phyloP scores from a whole-genome alignment of 345 rosid species.

The Citrus australasica region DNA sequence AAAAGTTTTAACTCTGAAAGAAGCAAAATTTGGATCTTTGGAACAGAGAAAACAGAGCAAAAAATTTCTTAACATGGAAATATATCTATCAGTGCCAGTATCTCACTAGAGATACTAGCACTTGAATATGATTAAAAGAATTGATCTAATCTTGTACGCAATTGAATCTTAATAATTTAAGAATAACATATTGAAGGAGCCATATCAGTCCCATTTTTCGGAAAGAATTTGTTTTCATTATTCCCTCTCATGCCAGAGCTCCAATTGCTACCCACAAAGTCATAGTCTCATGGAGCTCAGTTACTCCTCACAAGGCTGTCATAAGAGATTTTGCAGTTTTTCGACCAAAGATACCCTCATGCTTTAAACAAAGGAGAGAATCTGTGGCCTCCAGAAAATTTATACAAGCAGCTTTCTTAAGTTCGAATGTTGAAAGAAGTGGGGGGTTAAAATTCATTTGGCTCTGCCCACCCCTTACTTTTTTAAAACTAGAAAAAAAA shows the following conservation, averaged over 20 bases:
- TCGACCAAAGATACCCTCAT: background rate
- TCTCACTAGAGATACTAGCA: background rate
- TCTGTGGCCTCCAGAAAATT: too few species aligned
- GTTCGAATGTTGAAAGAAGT: too few species aligned
- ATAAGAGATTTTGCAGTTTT: background rate
- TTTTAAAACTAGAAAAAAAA: too few species aligned
- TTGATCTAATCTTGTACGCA: background rate
- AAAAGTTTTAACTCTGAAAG: background rate
- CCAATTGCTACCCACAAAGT: background rate
- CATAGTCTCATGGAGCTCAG: background rate
- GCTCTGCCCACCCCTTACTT: too few species aligned
- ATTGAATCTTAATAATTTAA: background rate
- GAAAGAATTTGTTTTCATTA: background rate
- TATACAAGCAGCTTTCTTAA: too few species aligned
- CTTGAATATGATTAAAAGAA: background rate
- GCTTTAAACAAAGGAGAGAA: background rate
- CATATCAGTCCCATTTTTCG: background rate
- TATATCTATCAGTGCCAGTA: background rate
- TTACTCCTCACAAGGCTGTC: background rate
- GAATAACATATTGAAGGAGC: background rate
- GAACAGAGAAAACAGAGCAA: conserved; percentile 1
- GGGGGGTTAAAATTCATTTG: too few species aligned
- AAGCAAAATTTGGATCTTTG: background rate
- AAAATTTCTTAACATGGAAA: background rate
- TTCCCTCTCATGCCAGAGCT: background rate